phyloP scores from a whole-genome alignment of 305 asterid genomes.

The Fraxinus greggii region DNA sequence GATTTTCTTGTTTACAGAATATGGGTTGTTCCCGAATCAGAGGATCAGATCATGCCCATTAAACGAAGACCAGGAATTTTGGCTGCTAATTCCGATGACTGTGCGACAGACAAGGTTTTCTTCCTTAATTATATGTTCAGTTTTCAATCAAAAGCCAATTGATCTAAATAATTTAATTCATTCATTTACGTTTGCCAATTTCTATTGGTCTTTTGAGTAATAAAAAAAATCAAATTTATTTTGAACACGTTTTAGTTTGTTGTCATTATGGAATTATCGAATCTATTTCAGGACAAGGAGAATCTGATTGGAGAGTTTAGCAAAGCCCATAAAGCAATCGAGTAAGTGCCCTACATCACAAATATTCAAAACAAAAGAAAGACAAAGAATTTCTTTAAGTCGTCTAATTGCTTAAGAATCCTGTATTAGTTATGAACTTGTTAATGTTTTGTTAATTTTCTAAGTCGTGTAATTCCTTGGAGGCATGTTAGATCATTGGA shows the following conservation, averaged over 20 bases:
- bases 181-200: neutral
- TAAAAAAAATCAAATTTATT: neutral
- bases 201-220: neutral
- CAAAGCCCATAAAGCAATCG: slow-evolving; percentile 57
- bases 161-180: neutral
- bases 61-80: slow-evolving; percentile 32
- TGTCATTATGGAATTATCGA: neutral
- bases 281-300: slow-evolving; percentile 42
- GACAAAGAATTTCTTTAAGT: neutral
- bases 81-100: slow-evolving; percentile 34
- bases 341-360: slow-evolving; percentile 40
- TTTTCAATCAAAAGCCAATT: neutral
- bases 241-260: neutral
- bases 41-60: slow-evolving; percentile 27
- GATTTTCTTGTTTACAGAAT: slow-evolving; percentile 36
- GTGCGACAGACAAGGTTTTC: slow-evolving; percentile 36
- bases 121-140: neutral
- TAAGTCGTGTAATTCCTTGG: neutral
- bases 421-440: neutral
- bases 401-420: neutral
- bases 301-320: slow-evolving; percentile 41
- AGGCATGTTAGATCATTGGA: slow-evolving; percentile 45
- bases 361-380: neutral
- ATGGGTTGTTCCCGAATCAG: slow-evolving; percentile 37
- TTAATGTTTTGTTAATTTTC: neutral